These are phyloP conservation scores for Quercus alba DNA, from an alignment of 306 rosid species.

Conservation along the genomic window DNA sequence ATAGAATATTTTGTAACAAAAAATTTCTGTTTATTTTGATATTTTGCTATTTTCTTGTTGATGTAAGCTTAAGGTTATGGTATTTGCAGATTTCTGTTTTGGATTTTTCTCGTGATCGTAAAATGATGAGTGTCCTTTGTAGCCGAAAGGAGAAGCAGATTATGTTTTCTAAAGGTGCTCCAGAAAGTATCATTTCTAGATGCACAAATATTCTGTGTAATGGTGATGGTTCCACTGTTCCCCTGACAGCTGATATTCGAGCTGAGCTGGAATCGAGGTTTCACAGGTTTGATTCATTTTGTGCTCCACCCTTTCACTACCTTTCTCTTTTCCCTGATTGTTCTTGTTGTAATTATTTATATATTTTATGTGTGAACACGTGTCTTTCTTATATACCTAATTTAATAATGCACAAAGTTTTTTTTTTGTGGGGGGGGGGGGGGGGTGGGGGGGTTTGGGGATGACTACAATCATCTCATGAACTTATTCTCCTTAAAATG, in stretches of 20 bases:
- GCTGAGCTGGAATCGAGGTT: conserved; percentile 76
- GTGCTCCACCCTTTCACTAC: neutral
- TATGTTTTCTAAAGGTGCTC: conserved; percentile 94
- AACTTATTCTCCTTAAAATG: neutral
- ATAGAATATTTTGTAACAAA: neutral
- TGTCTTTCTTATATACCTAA: neutral
- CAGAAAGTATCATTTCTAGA: conserved; percentile 84
- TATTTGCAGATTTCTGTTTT: conserved; percentile 66
- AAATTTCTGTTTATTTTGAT: neutral
- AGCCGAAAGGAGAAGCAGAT: conserved; percentile 74
- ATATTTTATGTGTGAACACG: neutral
- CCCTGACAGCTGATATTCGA: conserved; percentile 66
- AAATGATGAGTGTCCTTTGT: conserved; percentile 97
- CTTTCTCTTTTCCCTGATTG: neutral
- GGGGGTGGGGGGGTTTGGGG: too few species aligned
- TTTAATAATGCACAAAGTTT: neutral
- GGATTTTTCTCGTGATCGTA: conserved; percentile 93
- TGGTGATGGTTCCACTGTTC: conserved; percentile 63
- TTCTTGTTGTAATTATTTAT: neutral
- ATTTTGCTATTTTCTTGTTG: conserved; percentile 5
- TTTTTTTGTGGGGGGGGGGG: too few species aligned
- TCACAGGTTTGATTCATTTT: conserved; percentile 52
- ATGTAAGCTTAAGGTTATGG: conserved; percentile 30
- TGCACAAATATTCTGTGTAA: conserved; percentile 82
- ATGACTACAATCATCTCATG: too few species aligned